These are phyloP conservation scores for Dissoconium aciculare DNA, from an alignment of 2,329 filamentous ascomycete species.

Conservation along the genomic window DNA sequence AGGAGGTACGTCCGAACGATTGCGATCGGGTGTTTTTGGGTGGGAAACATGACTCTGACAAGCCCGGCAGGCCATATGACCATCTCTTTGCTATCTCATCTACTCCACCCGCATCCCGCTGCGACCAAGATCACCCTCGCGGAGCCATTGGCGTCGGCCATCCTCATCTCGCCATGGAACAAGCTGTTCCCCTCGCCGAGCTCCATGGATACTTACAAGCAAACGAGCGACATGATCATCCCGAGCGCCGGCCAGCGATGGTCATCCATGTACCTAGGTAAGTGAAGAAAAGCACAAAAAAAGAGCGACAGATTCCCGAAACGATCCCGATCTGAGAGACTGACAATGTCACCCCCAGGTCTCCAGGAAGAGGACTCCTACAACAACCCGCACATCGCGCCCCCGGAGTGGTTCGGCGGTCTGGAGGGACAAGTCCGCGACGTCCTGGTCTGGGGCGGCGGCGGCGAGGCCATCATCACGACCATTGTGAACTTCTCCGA, in stretches of 20 bases:
- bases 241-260: conserved; percentile 29
- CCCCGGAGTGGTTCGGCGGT: conserved; percentile 39
- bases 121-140: conserved; percentile 26
- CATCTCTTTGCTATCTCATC: conserved; percentile 34
- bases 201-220: conserved; percentile 31
- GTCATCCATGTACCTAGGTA: conserved; percentile 34
- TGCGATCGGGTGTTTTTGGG: neutral
- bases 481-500: conserved; percentile 37
- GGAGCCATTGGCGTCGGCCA: conserved; percentile 33
- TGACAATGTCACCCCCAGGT: conserved; percentile 5
- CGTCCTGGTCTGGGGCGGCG: conserved; percentile 40
- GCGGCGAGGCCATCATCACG: conserved; percentile 42
- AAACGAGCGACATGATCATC: conserved; percentile 37
- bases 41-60: too few relatives aligned
- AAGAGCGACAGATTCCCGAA: neutral
- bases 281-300: neutral
- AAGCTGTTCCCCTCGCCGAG: conserved; percentile 33
- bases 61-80: conserved; percentile 34
- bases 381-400: conserved; percentile 37
- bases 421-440: conserved; percentile 29
- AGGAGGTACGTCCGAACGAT: neutral
- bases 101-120: conserved; percentile 42
- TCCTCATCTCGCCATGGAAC: conserved; percentile 46
- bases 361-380: conserved; percentile 32
- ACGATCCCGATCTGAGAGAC: neutral